Evolutionary conservation across 176 grass and related monocot genomes (phyloP).

Genomic region (Carex scoparia): DNA sequence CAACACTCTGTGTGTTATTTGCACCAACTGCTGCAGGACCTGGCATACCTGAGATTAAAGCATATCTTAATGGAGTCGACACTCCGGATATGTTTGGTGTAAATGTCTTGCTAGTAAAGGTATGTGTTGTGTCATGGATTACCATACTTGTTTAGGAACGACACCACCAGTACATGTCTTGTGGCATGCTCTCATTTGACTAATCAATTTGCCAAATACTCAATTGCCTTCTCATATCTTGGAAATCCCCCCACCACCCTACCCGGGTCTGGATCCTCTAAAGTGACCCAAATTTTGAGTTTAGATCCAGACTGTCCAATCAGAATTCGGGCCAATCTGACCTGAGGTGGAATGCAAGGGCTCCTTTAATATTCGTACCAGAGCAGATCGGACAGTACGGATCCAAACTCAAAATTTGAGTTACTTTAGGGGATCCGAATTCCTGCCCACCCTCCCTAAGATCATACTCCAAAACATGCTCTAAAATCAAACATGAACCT

Average conservation of each 20-base stretch:
- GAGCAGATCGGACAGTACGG: too few relatives aligned
- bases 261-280: too few relatives aligned
- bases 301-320: too few relatives aligned
- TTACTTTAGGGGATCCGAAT: too few relatives aligned
- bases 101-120: slow-evolving; percentile 77
- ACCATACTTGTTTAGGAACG: background rate
- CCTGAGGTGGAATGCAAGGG: too few relatives aligned
- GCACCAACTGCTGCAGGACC: slow-evolving; percentile 91
- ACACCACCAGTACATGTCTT: background rate
- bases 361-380: too few relatives aligned
- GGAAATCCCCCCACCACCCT: background rate
- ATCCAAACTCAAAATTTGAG: too few relatives aligned
- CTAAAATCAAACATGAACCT: background rate
- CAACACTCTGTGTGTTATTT: slow-evolving; percentile 81
- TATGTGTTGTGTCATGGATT: background rate
- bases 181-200: background rate
- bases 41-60: slow-evolving; percentile 97
- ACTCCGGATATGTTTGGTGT: slow-evolving; percentile 89
- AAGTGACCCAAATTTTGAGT: too few relatives aligned
- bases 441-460: too few relatives aligned
- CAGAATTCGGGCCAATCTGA: too few relatives aligned
- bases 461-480: background rate
- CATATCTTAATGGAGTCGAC: slow-evolving; percentile 95
- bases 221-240: background rate
- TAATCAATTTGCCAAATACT: background rate